These are phyloP conservation scores for Arabis hirsuta DNA, from an alignment of 345 rosid species.

Conservation along the genomic window DNA sequence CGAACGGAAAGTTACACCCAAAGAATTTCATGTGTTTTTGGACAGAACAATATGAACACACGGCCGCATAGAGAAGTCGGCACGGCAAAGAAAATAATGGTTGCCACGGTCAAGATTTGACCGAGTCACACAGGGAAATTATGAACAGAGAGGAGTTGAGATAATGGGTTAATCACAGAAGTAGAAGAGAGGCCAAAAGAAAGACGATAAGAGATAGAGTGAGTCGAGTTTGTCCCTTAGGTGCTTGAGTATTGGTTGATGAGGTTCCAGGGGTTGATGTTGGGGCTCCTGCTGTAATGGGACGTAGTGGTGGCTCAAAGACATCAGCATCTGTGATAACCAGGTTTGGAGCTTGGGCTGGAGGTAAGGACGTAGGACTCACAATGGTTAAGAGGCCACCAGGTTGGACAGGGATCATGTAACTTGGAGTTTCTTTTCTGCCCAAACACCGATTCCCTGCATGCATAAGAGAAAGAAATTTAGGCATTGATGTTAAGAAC, in stretches of 20 bases:
- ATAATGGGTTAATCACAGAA: constrained; percentile 39
- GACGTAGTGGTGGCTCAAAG: constrained; percentile 65
- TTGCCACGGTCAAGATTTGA: too few relatives aligned
- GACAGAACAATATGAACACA: too few relatives aligned
- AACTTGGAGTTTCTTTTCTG: constrained; percentile 30
- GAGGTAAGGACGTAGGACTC: constrained; percentile 44
- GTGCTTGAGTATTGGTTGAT: constrained; percentile 44
- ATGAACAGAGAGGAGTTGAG: constrained; percentile 24
- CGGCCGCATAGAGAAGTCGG: too few relatives aligned
- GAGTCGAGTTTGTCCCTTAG: constrained; percentile 56
- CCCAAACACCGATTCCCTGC: constrained; percentile 59
- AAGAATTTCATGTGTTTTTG: too few relatives aligned
- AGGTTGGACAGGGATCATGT: constrained; percentile 65
- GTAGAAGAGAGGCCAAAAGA: constrained; percentile 46
- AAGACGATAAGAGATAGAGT: constrained; percentile 46
- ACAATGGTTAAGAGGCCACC: constrained; percentile 51
- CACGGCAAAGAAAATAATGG: too few relatives aligned
- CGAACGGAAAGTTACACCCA: too few relatives aligned
- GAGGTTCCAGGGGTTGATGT: constrained; percentile 49
- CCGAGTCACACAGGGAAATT: not conserved
- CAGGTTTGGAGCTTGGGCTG: constrained; percentile 71
- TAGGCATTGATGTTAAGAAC: constrained; percentile 5
- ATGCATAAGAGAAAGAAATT: constrained; percentile 43
- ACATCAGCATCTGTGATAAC: constrained; percentile 62
- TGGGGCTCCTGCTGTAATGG: constrained; percentile 43